phyloP scores from a whole-genome alignment of 768 basidiomycete genomes.

The Lactarius akahatsu region DNA sequence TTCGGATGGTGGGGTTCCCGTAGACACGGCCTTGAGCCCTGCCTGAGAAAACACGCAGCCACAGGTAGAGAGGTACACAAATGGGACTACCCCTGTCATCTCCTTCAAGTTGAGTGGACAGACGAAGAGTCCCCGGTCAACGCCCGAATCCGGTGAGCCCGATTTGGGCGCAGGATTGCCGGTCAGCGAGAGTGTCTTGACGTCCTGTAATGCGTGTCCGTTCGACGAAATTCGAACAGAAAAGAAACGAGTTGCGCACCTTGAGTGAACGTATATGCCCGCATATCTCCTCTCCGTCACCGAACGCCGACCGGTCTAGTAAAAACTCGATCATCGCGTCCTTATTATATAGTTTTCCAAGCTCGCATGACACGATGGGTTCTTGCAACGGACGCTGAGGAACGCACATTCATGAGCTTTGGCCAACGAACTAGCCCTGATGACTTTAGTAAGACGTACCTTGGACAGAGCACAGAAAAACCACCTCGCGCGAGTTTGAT shows the following conservation, averaged over 20 bases:
- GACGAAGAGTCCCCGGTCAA: slow-evolving; percentile 68
- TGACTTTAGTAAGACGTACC: slow-evolving; percentile 45
- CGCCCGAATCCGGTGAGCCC: slow-evolving; percentile 41
- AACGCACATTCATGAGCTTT: neutral
- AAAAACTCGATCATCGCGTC: slow-evolving; percentile 91
- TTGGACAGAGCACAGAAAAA: slow-evolving; percentile 95
- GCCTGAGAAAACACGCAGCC: slow-evolving; percentile 91
- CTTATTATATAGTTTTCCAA: slow-evolving; percentile 96
- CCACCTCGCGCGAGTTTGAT: slow-evolving; percentile 85
- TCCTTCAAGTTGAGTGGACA: slow-evolving; percentile 92
- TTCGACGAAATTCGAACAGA: neutral
- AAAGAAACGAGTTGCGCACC: slow-evolving; percentile 47
- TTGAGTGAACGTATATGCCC: slow-evolving; percentile 89
- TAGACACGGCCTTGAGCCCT: slow-evolving; percentile 67
- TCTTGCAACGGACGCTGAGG: slow-evolving; percentile 75
- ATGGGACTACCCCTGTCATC: slow-evolving; percentile 89
- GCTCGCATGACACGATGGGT: slow-evolving; percentile 86
- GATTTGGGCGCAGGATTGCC: slow-evolving; percentile 54
- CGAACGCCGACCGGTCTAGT: slow-evolving; percentile 77
- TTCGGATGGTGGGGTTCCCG: slow-evolving; percentile 37
- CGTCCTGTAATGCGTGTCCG: slow-evolving; percentile 54
- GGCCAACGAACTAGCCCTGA: neutral
- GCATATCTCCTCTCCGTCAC: slow-evolving; percentile 90
- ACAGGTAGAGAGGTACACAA: slow-evolving; percentile 82
- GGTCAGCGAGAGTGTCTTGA: slow-evolving; percentile 80